These are phyloP conservation scores for Geotrichum klebahnii DNA, from an alignment of 1,139 yeast genomes.

Conservation along the genomic window DNA sequence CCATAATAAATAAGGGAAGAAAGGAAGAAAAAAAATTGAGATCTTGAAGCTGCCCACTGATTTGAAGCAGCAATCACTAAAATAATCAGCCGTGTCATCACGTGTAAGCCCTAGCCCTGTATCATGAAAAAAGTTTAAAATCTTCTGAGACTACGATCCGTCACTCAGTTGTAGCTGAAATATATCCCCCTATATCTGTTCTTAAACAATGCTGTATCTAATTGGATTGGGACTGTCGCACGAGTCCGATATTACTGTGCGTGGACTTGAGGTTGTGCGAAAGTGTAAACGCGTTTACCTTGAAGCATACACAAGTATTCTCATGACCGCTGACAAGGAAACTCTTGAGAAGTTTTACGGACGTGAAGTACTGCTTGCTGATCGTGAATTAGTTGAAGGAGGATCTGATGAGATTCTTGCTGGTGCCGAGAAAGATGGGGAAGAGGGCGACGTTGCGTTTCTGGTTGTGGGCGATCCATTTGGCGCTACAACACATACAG, in stretches of 20 bases:
- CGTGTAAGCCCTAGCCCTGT: conserved; percentile 6
- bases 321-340: conserved; percentile 82
- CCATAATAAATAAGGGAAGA: neutral
- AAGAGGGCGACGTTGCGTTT: conserved; percentile 71
- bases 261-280: conserved; percentile 82
- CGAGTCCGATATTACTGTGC: conserved; percentile 85
- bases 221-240: conserved; percentile 90
- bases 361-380: conserved; percentile 79
- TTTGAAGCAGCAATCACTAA: too few species aligned
- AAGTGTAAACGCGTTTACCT: conserved; percentile 83
- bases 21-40: neutral
- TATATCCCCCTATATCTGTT: neutral
- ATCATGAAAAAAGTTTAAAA: neutral
- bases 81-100: conserved; percentile 4
- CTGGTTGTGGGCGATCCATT: conserved; percentile 96
- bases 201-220: conserved; percentile 65
- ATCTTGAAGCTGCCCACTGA: too few species aligned
- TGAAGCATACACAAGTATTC: conserved; percentile 91
- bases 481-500: conserved; percentile 98
- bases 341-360: conserved; percentile 72
- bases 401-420: conserved; percentile 79
- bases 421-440: conserved; percentile 67
- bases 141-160: neutral
- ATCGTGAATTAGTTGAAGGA: conserved; percentile 87
- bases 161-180: neutral